A percentile compares a stretch with the other conserved stretches of the same genome.
These are phyloP conservation scores for Solanum rostratum DNA, from an alignment of 257 asterid genomes.

Conservation along the genomic window DNA sequence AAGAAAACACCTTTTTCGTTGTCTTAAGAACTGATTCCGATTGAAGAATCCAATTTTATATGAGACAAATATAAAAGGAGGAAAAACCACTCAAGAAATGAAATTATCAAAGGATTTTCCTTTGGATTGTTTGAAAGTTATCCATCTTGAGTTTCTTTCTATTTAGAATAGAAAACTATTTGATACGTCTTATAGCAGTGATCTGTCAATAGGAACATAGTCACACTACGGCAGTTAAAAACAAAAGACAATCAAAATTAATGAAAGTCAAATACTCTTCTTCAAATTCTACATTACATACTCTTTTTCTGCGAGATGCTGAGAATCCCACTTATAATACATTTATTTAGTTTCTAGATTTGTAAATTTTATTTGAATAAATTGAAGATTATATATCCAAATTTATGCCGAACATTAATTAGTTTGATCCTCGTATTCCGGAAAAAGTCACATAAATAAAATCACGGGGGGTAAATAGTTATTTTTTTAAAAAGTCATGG, in stretches of 20 bases:
- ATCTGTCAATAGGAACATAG: too few relatives aligned
- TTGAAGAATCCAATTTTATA: background rate
- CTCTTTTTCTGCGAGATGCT: background rate
- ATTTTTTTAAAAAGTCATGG: background rate
- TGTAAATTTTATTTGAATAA: background rate
- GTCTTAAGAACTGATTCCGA: too few relatives aligned
- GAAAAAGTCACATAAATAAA: background rate
- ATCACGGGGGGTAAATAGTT: background rate
- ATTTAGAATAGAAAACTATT: too few relatives aligned
- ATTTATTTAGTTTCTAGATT: background rate
- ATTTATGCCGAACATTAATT: background rate
- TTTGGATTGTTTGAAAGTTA: too few relatives aligned
- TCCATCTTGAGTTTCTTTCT: too few relatives aligned
- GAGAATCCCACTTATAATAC: background rate
- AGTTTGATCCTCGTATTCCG: background rate
- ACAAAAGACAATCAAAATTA: too few relatives aligned
- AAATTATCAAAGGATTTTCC: background rate
- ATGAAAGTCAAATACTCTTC: background rate
- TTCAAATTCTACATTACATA: background rate
- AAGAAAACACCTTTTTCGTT: background rate
- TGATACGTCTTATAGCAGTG: too few relatives aligned
- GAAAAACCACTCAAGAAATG: background rate
- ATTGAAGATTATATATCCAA: background rate
- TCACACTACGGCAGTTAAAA: too few relatives aligned
- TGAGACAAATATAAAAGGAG: background rate